Base-by-base conservation (phyloP, 441 rosid species). In the Erysimum cheiri region DNA sequence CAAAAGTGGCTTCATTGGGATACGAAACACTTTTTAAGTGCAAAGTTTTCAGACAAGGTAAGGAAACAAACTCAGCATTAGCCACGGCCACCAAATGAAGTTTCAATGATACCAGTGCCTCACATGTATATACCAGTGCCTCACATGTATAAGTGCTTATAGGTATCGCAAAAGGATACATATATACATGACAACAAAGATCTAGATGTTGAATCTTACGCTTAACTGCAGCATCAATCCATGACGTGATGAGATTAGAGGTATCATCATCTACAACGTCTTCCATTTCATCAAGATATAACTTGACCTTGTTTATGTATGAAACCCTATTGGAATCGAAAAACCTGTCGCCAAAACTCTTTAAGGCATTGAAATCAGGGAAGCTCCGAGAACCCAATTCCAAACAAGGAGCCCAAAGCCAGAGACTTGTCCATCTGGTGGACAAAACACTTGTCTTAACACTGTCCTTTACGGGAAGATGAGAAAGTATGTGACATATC, bases 21-120 rank as follows among this genome's bases (percentile, higher is more conserved):
- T 11, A 10, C 3, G 3, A 4, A 28, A 57, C 0, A 24, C 6
- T 3, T 47, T n/a, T 33, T 7, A 57, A 14, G 0, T 24, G 1
- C 57, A 68, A n/a, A n/a, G 47, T 35, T 47, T 58, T 69, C 7
- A 69, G 28, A 3, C 29, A 9, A 57, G 72, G 72, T 24, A 58
- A 69, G 39, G 17, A 46, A 24, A 47, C 72, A 46, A 57, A 35
- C n/a, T 14, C 65, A 33, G 37, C 29, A 26, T 26, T n/a, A 15
- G 2, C 17, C 39, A 69, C 36, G 17, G 1, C 0, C 14, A 58
- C 48, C 0, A 0, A 5, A 26, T 1, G 1, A n/a, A 69, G 65
- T 3, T 15, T 47, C 15, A 69, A 47, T 47, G 22, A 47, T 2
- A n/a, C n/a, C n/a, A n/a, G n/a, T n/a, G n/a, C n/a, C n/a, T n/a